Evolutionary conservation across 805 yeast genomes (phyloP).

Genomic region (Nakazawaea wickerhamii): DNA sequence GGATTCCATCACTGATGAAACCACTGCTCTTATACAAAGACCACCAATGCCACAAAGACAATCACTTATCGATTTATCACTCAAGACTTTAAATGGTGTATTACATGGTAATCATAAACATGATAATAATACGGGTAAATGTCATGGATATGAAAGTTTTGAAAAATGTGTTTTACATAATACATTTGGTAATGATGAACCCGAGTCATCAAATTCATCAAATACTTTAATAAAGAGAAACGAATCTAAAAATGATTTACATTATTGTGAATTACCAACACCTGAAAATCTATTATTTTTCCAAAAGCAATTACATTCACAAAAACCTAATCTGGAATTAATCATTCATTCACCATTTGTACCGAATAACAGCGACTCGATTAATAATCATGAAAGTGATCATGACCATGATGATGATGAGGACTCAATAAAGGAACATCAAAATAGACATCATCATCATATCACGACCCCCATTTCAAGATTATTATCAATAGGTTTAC

Average conservation of each 20-base stretch:
- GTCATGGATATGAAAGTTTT: constrained; percentile 23
- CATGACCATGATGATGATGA: too few species aligned
- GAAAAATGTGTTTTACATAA: constrained; percentile 15
- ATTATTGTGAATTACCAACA: constrained; percentile 28
- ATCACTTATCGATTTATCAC: constrained; percentile 26
- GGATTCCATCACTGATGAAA: not conserved
- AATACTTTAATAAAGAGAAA: not conserved
- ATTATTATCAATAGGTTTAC: constrained; percentile 81
- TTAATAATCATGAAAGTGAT: constrained; percentile 14
- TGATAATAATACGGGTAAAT: constrained; percentile 15
- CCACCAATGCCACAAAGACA: constrained; percentile 12
- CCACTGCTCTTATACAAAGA: not conserved
- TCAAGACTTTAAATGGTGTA: constrained; percentile 24
- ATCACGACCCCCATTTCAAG: constrained; percentile 71
- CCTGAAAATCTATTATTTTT: constrained; percentile 29
- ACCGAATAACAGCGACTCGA: constrained; percentile 1
- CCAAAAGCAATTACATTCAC: constrained; percentile 21
- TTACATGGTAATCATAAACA: constrained; percentile 2
- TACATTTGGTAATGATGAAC: not conserved
- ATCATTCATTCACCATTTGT: constrained; percentile 28
- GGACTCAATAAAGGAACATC: too few species aligned
- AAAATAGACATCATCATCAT: constrained; percentile 68
- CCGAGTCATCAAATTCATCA: constrained; percentile 3
- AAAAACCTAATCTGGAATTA: constrained; percentile 24
- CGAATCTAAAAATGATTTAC: constrained; percentile 16